A percentile compares a stretch with the other conserved stretches of the same genome.
These are phyloP conservation scores for Ustilago curta DNA, from an alignment of 1,284 basidiomycete genomes.

Conservation along the genomic window DNA sequence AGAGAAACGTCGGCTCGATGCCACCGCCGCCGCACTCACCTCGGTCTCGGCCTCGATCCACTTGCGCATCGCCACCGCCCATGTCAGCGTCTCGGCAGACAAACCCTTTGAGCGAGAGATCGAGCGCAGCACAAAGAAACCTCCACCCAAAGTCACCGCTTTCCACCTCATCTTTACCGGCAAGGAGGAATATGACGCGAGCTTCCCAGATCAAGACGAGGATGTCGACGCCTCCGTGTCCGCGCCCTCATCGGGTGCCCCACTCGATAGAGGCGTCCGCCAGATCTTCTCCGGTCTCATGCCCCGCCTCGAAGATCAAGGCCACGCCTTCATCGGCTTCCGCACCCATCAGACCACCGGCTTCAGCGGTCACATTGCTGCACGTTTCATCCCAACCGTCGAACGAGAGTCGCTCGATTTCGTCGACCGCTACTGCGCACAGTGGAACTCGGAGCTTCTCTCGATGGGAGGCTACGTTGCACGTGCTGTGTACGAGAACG, in stretches of 20 bases:
- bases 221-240: constrained; percentile 43
- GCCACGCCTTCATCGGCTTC: constrained; percentile 70
- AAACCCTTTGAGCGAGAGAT: constrained; percentile 82
- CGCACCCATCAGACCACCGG: constrained; percentile 90
- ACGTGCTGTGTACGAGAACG: constrained; percentile 86
- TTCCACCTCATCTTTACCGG: constrained; percentile 91
- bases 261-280: constrained; percentile 69
- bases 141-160: constrained; percentile 81
- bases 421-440: constrained; percentile 68
- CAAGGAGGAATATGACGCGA: constrained; percentile 85
- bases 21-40: constrained; percentile 44
- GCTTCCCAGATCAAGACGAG: constrained; percentile 72
- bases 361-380: constrained; percentile 88
- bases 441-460: constrained; percentile 64
- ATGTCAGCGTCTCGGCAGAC: constrained; percentile 80
- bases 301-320: constrained; percentile 63
- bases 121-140: constrained; percentile 93
- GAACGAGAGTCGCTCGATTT: constrained; percentile 92
- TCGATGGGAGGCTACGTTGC: constrained; percentile 77
- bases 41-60: constrained; percentile 75
- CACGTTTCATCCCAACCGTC: constrained; percentile 95
- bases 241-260: constrained; percentile 86
- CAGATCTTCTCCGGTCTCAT: constrained; percentile 69
- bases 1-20: constrained; percentile 20
- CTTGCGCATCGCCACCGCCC: constrained; percentile 84